Conservation (phyloP, 441 rosid genomes). For the Brassica hybrid region DNA sequence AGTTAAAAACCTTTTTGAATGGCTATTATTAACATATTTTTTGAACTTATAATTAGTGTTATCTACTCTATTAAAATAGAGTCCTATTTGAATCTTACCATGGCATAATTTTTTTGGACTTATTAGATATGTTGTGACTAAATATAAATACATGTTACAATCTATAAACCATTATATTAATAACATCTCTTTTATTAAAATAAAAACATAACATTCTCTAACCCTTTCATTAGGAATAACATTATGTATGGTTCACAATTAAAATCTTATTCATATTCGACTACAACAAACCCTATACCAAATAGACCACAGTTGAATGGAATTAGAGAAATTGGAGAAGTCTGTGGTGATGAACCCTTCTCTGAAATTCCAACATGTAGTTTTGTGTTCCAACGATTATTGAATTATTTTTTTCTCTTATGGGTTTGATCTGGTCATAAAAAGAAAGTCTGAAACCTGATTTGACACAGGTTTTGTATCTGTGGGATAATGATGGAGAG, state of each 20-base stretch:
- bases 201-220: neutral
- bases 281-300: neutral
- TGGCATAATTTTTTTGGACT: neutral
- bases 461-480: slow-evolving; percentile 56
- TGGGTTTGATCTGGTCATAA: neutral
- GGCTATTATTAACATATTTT: too few species aligned
- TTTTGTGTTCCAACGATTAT: neutral
- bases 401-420: neutral
- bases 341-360: slow-evolving; percentile 51
- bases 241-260: neutral
- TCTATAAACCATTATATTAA: neutral
- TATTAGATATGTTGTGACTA: neutral
- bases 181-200: neutral
- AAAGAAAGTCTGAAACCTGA: neutral
- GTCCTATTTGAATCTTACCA: too few species aligned
- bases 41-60: too few species aligned
- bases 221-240: neutral
- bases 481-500: slow-evolving; percentile 65
- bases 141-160: neutral
- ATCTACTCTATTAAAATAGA: too few species aligned
- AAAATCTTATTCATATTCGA: neutral
- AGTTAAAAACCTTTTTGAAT: too few species aligned
- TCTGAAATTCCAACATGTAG: slow-evolving; percentile 66
- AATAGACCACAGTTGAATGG: neutral
- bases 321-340: slow-evolving; percentile 42